Evolutionary conservation across 2,329 filamentous ascomycete species (phyloP).

Genomic region (Stagonosporopsis rhizophila): DNA sequence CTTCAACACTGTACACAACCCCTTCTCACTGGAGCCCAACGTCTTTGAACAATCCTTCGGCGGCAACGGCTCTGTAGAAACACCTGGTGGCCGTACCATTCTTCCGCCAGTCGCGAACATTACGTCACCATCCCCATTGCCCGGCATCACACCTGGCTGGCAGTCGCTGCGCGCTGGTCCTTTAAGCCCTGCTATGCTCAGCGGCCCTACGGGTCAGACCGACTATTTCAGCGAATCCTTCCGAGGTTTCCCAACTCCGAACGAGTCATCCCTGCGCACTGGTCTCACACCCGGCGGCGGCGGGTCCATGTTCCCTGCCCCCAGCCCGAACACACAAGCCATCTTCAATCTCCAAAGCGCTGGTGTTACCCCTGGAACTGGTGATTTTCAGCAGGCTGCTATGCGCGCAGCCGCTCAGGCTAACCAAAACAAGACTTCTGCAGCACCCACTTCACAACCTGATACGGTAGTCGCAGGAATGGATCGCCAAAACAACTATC

Average conservation of each 20-base stretch:
- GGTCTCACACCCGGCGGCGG: slow-evolving; percentile 93
- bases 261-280: slow-evolving; percentile 91
- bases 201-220: slow-evolving; percentile 72
- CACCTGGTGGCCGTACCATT: slow-evolving; percentile 75
- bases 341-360: slow-evolving; percentile 81
- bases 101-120: slow-evolving; percentile 89
- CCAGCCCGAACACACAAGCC: slow-evolving; percentile 85
- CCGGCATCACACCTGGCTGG: slow-evolving; percentile 81
- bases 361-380: slow-evolving; percentile 84
- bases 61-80: slow-evolving; percentile 63
- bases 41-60: slow-evolving; percentile 94
- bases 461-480: slow-evolving; percentile 51
- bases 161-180: slow-evolving; percentile 90
- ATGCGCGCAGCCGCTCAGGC: slow-evolving; percentile 72
- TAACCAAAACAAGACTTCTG: slow-evolving; percentile 52
- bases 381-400: slow-evolving; percentile 95
- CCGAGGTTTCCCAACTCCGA: slow-evolving; percentile 88
- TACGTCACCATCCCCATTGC: slow-evolving; percentile 83
- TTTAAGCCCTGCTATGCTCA: slow-evolving; percentile 95
- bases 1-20: slow-evolving; percentile 58
- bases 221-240: slow-evolving; percentile 91
- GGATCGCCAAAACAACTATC: slow-evolving; percentile 64
- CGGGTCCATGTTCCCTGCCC: slow-evolving; percentile 95
- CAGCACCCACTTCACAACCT: slow-evolving; percentile 54
- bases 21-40: slow-evolving; percentile 84